Conservation (phyloP, 2,329 filamentous ascomycete species). For the Hymenotorrendiella dingleyae region DNA sequence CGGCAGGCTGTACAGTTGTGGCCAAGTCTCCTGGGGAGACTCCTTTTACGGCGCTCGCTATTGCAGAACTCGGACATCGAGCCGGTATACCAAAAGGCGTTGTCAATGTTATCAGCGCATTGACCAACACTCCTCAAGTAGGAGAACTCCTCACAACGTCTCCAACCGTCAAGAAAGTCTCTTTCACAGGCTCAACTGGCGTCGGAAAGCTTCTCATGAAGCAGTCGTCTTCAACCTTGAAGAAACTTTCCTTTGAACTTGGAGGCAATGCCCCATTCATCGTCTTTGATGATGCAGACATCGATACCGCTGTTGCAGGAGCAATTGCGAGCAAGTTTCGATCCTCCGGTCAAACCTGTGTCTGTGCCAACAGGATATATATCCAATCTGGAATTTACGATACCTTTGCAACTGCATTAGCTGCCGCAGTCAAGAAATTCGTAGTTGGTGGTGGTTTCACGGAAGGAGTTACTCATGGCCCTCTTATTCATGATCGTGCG, state of each 20-base stretch:
- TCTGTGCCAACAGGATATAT: conserved; percentile 80
- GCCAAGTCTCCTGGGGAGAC: conserved; percentile 90
- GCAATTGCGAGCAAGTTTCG: conserved; percentile 89
- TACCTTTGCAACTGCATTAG: conserved; percentile 61
- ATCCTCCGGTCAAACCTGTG: conserved; percentile 91
- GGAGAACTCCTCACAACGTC: conserved; percentile 72
- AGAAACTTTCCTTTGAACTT: conserved; percentile 80
- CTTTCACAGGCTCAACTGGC: conserved; percentile 78
- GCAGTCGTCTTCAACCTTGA: conserved; percentile 76
- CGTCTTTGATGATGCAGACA: conserved; percentile 90
- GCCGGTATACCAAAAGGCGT: conserved; percentile 89
- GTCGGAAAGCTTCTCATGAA: conserved; percentile 78
- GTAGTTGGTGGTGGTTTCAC: conserved; percentile 71
- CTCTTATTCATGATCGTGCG: conserved; percentile 79
- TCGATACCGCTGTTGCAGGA: conserved; percentile 77
- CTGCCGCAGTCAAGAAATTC: conserved; percentile 67
- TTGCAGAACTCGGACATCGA: conserved; percentile 79
- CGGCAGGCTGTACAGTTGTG: conserved; percentile 93
- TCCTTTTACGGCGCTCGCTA: conserved; percentile 80
- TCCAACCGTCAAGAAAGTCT: conserved; percentile 77
- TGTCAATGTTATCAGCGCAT: conserved; percentile 78
- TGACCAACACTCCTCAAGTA: conserved; percentile 73
- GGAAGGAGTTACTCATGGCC: conserved; percentile 68
- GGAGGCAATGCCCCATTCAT: conserved; percentile 96
- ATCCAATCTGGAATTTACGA: conserved; percentile 76